phyloP scores from a whole-genome alignment of 108 stramenopile genomes.

The Discostella pseudostelligera region DNA sequence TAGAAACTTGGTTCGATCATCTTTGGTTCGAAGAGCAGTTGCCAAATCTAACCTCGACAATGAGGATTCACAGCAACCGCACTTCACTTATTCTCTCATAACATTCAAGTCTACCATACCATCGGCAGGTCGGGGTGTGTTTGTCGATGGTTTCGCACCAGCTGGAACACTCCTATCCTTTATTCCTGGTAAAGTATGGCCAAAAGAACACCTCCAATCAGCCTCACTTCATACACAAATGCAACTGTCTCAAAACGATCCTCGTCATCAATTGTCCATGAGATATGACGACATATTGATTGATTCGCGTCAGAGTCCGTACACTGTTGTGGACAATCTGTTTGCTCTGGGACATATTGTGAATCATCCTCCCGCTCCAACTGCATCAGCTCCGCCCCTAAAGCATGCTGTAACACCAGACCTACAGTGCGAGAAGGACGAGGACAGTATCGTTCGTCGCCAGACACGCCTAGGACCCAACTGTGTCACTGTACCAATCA shows the following conservation, averaged over 20 bases:
- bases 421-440: not conserved
- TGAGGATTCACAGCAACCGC: conserved; percentile 5
- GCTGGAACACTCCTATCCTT: conserved; percentile 79
- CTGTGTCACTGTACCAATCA: conserved; percentile 63
- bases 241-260: conserved; percentile 60
- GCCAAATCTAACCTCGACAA: conserved; percentile 1
- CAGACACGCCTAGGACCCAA: conserved; percentile 43
- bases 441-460: conserved; percentile 5
- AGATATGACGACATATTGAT: conserved; percentile 80
- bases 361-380: conserved; percentile 69
- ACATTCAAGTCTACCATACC: conserved; percentile 68
- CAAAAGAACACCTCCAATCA: conserved; percentile 60
- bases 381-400: conserved; percentile 7
- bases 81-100: conserved; percentile 47
- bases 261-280: conserved; percentile 68
- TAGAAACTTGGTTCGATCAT: conserved; percentile 65
- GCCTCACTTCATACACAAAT: conserved; percentile 50
- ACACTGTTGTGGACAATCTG: conserved; percentile 74
- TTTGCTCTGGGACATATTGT: conserved; percentile 81
- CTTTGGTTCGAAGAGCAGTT: conserved; percentile 47
- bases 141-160: conserved; percentile 75
- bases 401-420: not conserved
- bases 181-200: conserved; percentile 80
- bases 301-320: conserved; percentile 74
- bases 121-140: conserved; percentile 78